phyloP scores from a whole-genome alignment of 306 rosid genomes.

The Vicia sativa region DNA sequence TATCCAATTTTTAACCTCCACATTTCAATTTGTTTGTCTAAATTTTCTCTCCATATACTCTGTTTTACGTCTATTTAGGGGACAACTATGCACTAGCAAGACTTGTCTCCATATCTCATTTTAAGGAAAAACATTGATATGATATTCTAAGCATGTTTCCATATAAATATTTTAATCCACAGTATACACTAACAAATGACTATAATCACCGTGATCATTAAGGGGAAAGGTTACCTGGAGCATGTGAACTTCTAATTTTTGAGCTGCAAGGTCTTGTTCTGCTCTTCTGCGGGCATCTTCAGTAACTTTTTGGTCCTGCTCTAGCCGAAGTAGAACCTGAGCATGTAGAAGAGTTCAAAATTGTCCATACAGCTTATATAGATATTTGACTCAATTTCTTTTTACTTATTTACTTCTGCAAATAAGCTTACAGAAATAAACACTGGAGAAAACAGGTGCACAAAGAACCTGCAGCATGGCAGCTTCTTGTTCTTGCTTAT shows the following conservation, averaged over 20 bases:
- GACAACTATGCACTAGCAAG: not conserved
- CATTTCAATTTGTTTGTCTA: not conserved
- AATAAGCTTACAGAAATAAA: slow-evolving; percentile 46
- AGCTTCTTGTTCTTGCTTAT: slow-evolving; percentile 86
- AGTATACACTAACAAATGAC: slow-evolving; percentile 24
- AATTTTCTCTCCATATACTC: not conserved
- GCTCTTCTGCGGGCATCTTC: slow-evolving; percentile 89
- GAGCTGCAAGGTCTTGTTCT: slow-evolving; percentile 78
- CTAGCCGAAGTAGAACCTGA: slow-evolving; percentile 73
- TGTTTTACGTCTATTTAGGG: not conserved
- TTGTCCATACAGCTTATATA: slow-evolving; percentile 14
- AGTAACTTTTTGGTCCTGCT: slow-evolving; percentile 82
- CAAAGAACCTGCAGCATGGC: slow-evolving; percentile 84
- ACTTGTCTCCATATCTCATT: slow-evolving; percentile 10
- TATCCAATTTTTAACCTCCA: not conserved
- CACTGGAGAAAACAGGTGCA: slow-evolving; percentile 45
- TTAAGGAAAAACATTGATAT: slow-evolving; percentile 1
- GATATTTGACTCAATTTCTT: slow-evolving; percentile 32
- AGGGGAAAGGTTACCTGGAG: slow-evolving; percentile 68
- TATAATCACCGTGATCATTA: slow-evolving; percentile 25
- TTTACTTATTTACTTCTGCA: slow-evolving; percentile 41
- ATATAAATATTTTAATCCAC: slow-evolving; percentile 16
- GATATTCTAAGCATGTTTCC: slow-evolving; percentile 4
- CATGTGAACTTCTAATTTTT: slow-evolving; percentile 63
- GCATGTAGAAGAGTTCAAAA: slow-evolving; percentile 39